Percentiles rank a stretch among this genome's conserved stretches.
Evolutionary conservation across 1,139 yeast genomes (phyloP).

Genomic region (Taphrina betulina): DNA sequence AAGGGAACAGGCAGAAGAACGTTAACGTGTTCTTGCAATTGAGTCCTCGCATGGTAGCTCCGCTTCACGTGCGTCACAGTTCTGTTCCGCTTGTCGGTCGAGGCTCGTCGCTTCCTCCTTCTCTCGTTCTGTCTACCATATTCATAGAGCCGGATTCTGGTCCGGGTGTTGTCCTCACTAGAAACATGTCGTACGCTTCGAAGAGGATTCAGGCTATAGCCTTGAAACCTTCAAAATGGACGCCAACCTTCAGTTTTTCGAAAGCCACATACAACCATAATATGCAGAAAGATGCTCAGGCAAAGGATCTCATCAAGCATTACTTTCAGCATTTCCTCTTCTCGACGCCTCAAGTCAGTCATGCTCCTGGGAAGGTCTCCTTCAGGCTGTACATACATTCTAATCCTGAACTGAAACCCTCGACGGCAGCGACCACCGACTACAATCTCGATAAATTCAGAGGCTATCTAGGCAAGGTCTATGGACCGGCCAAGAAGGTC

Average conservation of each 20-base stretch:
- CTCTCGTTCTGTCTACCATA: too few relatives aligned
- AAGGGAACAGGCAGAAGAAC: too few relatives aligned
- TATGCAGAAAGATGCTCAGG: conserved; percentile 29
- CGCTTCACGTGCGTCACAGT: too few relatives aligned
- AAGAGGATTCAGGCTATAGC: conserved; percentile 28
- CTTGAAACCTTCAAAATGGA: conserved; percentile 28
- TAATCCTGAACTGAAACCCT: conserved; percentile 22
- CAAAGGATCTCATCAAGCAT: conserved; percentile 23
- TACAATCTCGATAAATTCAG: conserved; percentile 30
- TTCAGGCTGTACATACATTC: conserved; percentile 24
- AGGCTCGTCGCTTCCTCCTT: too few relatives aligned
- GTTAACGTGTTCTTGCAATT: too few relatives aligned
- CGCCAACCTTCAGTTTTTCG: conserved; percentile 27
- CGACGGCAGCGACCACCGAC: conserved; percentile 18
- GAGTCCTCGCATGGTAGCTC: too few relatives aligned
- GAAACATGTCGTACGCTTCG: conserved; percentile 21
- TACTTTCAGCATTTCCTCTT: conserved; percentile 29
- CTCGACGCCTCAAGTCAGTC: conserved; percentile 28
- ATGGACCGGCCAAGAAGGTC: conserved; percentile 20
- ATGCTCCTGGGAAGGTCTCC: conserved; percentile 24
- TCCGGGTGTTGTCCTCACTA: too few relatives aligned
- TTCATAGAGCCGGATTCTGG: too few relatives aligned
- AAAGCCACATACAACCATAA: conserved; percentile 15
- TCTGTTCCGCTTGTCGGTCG: too few relatives aligned
- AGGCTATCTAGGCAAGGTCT: conserved; percentile 16